Percentiles rank a stretch among this genome's conserved stretches.
Evolutionary conservation across 371 early-diverging fungal genomes (phyloP).

Genomic region (Mucor irregularis): DNA sequence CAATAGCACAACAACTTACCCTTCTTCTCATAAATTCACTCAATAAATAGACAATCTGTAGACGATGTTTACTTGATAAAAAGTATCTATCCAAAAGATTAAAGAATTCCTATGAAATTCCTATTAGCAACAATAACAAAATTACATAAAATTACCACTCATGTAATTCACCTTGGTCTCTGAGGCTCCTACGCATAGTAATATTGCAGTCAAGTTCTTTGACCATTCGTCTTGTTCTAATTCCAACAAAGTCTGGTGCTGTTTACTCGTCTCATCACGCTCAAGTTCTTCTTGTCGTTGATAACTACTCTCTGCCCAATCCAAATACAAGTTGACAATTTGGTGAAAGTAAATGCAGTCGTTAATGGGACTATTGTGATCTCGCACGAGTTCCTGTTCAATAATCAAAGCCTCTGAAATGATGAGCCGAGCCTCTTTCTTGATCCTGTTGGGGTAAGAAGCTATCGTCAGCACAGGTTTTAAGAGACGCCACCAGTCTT

Average conservation of each 20-base stretch:
- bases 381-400: conserved; percentile 27
- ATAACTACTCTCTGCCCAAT: conserved; percentile 31
- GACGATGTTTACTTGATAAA: conserved; percentile 52
- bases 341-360: conserved; percentile 25
- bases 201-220: conserved; percentile 32
- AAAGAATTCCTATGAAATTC: conserved; percentile 44
- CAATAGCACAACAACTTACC: conserved; percentile 24
- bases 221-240: conserved; percentile 52
- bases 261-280: conserved; percentile 20
- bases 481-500: conserved; percentile 35
- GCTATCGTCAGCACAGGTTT: conserved; percentile 36
- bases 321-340: conserved; percentile 38
- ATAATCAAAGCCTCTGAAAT: conserved; percentile 34
- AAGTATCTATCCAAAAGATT: conserved; percentile 54
- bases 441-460: conserved; percentile 36
- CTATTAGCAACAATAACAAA: too few species aligned
- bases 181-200: conserved; percentile 42
- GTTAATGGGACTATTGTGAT: neutral
- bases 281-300: conserved; percentile 24
- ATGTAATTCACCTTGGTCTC: conserved; percentile 49
- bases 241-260: conserved; percentile 40
- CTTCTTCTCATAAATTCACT: conserved; percentile 60
- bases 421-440: conserved; percentile 34
- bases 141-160: too few species aligned
- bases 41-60: conserved; percentile 56